Evolutionary conservation across 495 filamentous ascomycete genomes (phyloP).

Genomic region (Aspergillus sclerotioniger): DNA sequence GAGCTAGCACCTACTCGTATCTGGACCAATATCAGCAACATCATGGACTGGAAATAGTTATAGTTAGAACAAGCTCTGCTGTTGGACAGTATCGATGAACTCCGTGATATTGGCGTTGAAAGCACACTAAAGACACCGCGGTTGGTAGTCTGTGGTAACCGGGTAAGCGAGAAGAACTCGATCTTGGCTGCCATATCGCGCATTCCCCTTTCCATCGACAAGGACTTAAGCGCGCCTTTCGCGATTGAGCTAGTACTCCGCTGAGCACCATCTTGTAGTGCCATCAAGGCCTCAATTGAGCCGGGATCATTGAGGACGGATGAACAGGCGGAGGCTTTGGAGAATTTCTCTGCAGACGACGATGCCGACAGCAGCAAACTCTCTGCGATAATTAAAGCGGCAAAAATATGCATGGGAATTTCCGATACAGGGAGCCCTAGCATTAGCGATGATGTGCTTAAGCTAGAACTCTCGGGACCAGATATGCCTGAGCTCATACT

Average conservation of each 20-base stretch:
- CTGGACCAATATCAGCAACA: too few relatives aligned
- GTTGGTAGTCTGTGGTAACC: slow-evolving; percentile 71
- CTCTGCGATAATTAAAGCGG: slow-evolving; percentile 42
- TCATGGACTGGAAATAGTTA: slow-evolving; percentile 11
- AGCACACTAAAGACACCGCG: slow-evolving; percentile 63
- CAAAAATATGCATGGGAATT: slow-evolving; percentile 52
- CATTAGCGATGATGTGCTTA: slow-evolving; percentile 62
- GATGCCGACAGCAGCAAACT: slow-evolving; percentile 31
- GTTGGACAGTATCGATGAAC: slow-evolving; percentile 56
- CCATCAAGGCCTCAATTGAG: slow-evolving; percentile 45
- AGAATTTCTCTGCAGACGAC: slow-evolving; percentile 9
- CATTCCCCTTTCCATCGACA: slow-evolving; percentile 65
- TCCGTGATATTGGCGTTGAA: slow-evolving; percentile 55
- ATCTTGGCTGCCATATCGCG: slow-evolving; percentile 72
- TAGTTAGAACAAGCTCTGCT: slow-evolving; percentile 31
- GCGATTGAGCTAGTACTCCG: slow-evolving; percentile 62
- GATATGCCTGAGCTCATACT: slow-evolving; percentile 60
- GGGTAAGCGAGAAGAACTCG: slow-evolving; percentile 71
- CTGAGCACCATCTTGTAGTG: slow-evolving; percentile 19
- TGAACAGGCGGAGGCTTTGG: slow-evolving; percentile 15
- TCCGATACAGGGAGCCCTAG: slow-evolving; percentile 21
- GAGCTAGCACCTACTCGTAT: too few relatives aligned
- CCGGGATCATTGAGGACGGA: slow-evolving; percentile 27
- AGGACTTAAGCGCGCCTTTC: slow-evolving; percentile 65
- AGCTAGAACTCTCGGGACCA: slow-evolving; percentile 61